phyloP scores from a whole-genome alignment of 2,329 filamentous ascomycete genomes.

The Myriosclerotinia curreyana region DNA sequence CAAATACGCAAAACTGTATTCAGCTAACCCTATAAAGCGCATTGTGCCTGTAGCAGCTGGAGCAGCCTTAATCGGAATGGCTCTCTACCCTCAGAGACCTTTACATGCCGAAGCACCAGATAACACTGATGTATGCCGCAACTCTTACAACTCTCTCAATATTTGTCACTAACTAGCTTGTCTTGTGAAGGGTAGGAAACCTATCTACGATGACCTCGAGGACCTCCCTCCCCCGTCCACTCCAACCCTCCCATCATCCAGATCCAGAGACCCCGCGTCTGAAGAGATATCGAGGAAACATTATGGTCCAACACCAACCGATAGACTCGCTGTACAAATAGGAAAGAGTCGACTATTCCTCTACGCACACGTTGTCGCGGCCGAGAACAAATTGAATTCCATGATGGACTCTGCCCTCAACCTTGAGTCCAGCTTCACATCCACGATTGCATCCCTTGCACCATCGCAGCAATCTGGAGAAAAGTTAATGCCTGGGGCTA shows the following conservation, averaged over 20 bases:
- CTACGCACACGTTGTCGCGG: conserved; percentile 68
- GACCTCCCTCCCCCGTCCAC: conserved; percentile 40
- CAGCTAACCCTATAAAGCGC: conserved; percentile 42
- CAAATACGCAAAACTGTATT: conserved; percentile 22
- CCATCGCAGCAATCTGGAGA: conserved; percentile 83
- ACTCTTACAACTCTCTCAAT: conserved; percentile 11
- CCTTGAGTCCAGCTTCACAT: conserved; percentile 86
- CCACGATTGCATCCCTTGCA: conserved; percentile 82
- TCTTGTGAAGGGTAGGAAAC: conserved; percentile 50
- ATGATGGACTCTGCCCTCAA: conserved; percentile 76
- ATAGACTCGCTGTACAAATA: conserved; percentile 81
- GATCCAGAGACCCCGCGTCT: conserved; percentile 25
- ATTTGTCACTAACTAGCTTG: background rate
- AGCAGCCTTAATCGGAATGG: conserved; percentile 43
- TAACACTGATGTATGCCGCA: conserved; percentile 28
- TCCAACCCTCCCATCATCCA: conserved; percentile 28
- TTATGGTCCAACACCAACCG: conserved; percentile 72
- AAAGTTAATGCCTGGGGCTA: conserved; percentile 79
- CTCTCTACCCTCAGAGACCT: conserved; percentile 46
- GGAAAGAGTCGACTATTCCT: conserved; percentile 76
- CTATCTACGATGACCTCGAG: conserved; percentile 76
- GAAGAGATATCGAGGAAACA: conserved; percentile 34
- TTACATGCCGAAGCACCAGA: conserved; percentile 49
- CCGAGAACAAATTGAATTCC: conserved; percentile 80
- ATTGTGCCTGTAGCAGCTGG: conserved; percentile 47